phyloP scores from a whole-genome alignment of 371 early-diverging fungal genomes.

The Saksenaea oblongispora region DNA sequence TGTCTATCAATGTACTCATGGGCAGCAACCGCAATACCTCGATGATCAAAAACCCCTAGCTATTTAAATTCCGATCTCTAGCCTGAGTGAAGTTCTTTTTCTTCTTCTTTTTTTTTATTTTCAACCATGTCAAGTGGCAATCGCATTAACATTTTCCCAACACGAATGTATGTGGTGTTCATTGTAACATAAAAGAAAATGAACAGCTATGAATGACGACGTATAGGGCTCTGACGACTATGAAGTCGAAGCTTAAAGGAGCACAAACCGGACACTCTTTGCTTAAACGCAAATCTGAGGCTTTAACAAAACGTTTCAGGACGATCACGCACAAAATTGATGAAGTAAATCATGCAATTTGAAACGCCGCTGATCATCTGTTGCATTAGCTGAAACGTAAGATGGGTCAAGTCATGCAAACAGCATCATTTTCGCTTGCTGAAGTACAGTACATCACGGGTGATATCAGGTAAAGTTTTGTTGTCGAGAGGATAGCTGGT shows the following conservation, averaged over 20 bases:
- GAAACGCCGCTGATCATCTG: neutral
- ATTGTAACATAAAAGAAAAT: neutral
- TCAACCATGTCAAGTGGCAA: constrained; percentile 65
- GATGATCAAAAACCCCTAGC: too few species aligned
- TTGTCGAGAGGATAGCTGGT: neutral
- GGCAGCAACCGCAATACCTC: too few species aligned
- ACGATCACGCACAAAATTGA: constrained; percentile 95
- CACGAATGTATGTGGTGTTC: constrained; percentile 71
- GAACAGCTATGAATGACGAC: neutral
- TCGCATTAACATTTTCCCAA: constrained; percentile 82
- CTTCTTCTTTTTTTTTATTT: neutral
- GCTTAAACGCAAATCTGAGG: constrained; percentile 97
- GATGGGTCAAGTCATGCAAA: constrained; percentile 97
- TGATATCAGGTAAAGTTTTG: constrained; percentile 78
- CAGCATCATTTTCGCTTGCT: constrained; percentile 96
- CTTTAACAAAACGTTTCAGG: constrained; percentile 94
- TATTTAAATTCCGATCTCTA: too few species aligned
- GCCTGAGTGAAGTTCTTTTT: neutral
- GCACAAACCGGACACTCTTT: constrained; percentile 99
- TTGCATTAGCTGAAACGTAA: constrained; percentile 17
- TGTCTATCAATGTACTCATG: too few species aligned
- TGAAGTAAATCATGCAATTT: constrained; percentile 54
- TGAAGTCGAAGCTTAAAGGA: constrained; percentile 96
- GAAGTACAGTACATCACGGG: constrained; percentile 98
- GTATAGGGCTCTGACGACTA: constrained; percentile 88